A percentile compares a stretch with the other conserved stretches of the same genome.
Evolutionary conservation across 805 yeast species (phyloP).

Genomic region (Saccharomycopsis sp.): DNA sequence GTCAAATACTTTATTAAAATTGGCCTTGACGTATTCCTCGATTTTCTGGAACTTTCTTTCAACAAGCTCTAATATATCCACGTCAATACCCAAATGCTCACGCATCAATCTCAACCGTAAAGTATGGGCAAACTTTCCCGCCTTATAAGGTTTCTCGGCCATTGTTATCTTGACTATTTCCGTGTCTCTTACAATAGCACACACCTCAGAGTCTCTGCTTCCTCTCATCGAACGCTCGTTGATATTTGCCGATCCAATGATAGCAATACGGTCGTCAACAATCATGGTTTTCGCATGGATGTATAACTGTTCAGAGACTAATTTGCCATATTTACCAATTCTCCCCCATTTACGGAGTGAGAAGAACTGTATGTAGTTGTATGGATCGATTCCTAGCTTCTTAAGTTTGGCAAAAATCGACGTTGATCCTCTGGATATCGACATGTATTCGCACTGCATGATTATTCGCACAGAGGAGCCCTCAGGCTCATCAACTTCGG

Average conservation of each 20-base stretch:
- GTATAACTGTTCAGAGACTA: conserved; percentile 87
- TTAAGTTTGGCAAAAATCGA: conserved; percentile 80
- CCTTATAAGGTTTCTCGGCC: conserved; percentile 78
- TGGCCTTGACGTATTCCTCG: conserved; percentile 29
- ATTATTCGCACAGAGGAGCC: conserved; percentile 94
- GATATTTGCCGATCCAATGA: conserved; percentile 95
- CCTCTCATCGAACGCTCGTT: conserved; percentile 97
- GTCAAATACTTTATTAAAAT: conserved; percentile 9
- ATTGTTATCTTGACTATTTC: conserved; percentile 58
- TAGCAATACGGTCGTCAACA: conserved; percentile 88
- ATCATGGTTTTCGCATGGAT: conserved; percentile 89
- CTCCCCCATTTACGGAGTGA: conserved; percentile 95
- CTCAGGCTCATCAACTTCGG: conserved; percentile 86
- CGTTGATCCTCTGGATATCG: conserved; percentile 83
- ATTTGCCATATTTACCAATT: conserved; percentile 63
- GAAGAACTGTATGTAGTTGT: conserved; percentile 84
- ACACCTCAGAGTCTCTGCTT: conserved; percentile 87
- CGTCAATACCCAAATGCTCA: conserved; percentile 93
- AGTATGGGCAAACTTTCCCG: conserved; percentile 84
- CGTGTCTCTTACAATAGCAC: conserved; percentile 80
- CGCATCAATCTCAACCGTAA: conserved; percentile 89
- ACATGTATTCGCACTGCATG: conserved; percentile 93
- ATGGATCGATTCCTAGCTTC: conserved; percentile 78
- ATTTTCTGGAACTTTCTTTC: conserved; percentile 59
- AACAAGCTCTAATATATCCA: conserved; percentile 73